These are phyloP conservation scores for Daedaleopsis nitida DNA, from an alignment of 768 basidiomycete species.

Conservation along the genomic window DNA sequence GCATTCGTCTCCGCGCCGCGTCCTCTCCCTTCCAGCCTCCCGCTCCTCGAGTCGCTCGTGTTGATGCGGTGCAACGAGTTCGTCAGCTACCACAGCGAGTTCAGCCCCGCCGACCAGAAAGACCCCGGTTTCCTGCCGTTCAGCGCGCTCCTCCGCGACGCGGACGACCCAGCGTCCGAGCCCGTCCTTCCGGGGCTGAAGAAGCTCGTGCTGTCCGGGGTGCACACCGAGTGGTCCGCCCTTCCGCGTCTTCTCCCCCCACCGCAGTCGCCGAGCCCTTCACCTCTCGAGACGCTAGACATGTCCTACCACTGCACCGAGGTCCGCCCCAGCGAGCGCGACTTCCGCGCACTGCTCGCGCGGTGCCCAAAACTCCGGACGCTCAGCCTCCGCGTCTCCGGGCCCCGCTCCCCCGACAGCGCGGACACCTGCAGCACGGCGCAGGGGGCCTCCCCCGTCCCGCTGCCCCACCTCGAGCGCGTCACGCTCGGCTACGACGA, in stretches of 20 bases:
- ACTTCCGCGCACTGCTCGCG: slow-evolving; percentile 47
- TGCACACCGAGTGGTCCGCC: slow-evolving; percentile 56
- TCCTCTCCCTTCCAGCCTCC: slow-evolving; percentile 25
- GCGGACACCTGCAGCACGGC: not conserved
- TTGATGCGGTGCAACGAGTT: slow-evolving; percentile 66
- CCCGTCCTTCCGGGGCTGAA: slow-evolving; percentile 43
- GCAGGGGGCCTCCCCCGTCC: no score
- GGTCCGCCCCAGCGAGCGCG: slow-evolving; percentile 51
- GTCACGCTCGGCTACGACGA: slow-evolving; percentile 50
- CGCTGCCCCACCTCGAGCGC: slow-evolving; percentile 39
- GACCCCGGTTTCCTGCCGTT: slow-evolving; percentile 32
- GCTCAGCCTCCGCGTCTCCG: slow-evolving; percentile 53
- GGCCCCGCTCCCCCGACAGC: slow-evolving; percentile 30
- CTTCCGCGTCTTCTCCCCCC: slow-evolving; percentile 33
- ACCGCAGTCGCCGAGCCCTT: not conserved
- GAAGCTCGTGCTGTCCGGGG: slow-evolving; percentile 54
- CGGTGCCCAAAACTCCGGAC: slow-evolving; percentile 42
- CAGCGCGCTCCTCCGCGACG: slow-evolving; percentile 21
- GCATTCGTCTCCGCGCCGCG: slow-evolving; percentile 30
- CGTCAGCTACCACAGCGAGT: slow-evolving; percentile 45
- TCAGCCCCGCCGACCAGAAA: slow-evolving; percentile 44
- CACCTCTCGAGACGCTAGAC: slow-evolving; percentile 39
- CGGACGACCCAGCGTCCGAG: not conserved
- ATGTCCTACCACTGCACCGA: slow-evolving; percentile 55
- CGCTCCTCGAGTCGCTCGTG: slow-evolving; percentile 48